Evolutionary conservation across 2,329 filamentous ascomycete species (phyloP).

Genomic region (Talaromyces sp.): DNA sequence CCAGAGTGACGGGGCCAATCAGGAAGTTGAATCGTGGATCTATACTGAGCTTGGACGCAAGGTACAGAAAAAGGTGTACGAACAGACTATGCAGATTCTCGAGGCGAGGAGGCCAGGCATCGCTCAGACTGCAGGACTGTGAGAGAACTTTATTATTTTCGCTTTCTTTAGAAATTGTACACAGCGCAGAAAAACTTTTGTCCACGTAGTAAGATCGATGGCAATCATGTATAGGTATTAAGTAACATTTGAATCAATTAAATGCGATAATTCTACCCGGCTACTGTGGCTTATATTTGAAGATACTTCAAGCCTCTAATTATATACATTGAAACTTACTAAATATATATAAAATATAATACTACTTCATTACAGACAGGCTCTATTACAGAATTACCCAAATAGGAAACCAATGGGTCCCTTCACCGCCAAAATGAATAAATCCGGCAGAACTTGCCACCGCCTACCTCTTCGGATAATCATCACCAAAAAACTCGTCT

Average conservation of each 20-base stretch:
- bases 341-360: background rate
- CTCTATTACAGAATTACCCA: background rate
- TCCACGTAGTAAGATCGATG: no score
- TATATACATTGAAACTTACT: background rate
- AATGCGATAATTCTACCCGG: background rate
- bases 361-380: no score
- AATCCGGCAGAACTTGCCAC: background rate
- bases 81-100: conserved; percentile 2
- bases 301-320: background rate
- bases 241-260: no score
- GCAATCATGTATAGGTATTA: no score
- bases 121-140: background rate
- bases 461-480: background rate
- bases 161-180: no score
- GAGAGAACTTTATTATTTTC: background rate
- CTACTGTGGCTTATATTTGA: background rate
- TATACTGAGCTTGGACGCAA: conserved; percentile 1
- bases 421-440: background rate
- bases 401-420: background rate
- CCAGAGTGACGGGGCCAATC: conserved; percentile 2
- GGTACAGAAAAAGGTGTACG: conserved; percentile 4
- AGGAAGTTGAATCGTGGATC: conserved; percentile 4
- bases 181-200: no score
- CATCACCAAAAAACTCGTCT: background rate
- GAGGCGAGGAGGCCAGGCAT: conserved; percentile 3